Base-by-base conservation (phyloP, 495 filamentous ascomycete genomes). In the Daldinia bambusicola region DNA sequence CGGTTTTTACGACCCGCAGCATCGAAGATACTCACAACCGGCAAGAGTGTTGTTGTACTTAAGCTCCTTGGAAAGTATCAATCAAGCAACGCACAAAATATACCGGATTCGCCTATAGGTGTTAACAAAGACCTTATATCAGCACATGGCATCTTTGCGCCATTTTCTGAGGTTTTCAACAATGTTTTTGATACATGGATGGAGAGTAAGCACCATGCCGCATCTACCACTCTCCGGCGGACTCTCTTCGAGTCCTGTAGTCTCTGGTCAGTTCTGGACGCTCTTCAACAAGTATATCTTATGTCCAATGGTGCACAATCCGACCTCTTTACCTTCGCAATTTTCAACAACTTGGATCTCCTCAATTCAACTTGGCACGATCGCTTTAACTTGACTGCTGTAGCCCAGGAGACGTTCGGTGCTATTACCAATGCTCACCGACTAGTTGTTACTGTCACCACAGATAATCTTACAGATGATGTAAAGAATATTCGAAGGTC, bases 31-130 rank as follows among this genome's bases (percentile, higher is more conserved):
- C 93, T 97, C 63, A 93, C 88, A 0, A 90, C 92, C 4, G 95
- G 95, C 0, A 97, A 98, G 76, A 95, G 90, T 72, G 89, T 93
- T 66, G 88, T 95, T 1, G 91, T 98, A 55, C 79, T 97, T 18
- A 90, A 89, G 36, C 86, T 89, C 36, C 84, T 92, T 56, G 85
- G 81, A 31, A 80, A 80, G 34, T 84, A 84, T 45, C 70, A 77
- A 52, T 57, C 70, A 34, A 63, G 57, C 20, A 60, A 63, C 58
- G 68, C 55, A 18, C 69, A 30, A 7, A 36, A 36, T 20, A 59
- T 56, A 31, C 63, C 55, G 32, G 70, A 64, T 22, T 76, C 80
- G 12, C 79, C 69, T 12, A 75, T 92, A 45, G 81, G 85, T 20
- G 88, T 91, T 62, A 80, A 84, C 5, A 83, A 81, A n/a, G 81